Base-by-base conservation (phyloP, 2,329 filamentous ascomycete species). In the Fusarium heterosporum region DNA sequence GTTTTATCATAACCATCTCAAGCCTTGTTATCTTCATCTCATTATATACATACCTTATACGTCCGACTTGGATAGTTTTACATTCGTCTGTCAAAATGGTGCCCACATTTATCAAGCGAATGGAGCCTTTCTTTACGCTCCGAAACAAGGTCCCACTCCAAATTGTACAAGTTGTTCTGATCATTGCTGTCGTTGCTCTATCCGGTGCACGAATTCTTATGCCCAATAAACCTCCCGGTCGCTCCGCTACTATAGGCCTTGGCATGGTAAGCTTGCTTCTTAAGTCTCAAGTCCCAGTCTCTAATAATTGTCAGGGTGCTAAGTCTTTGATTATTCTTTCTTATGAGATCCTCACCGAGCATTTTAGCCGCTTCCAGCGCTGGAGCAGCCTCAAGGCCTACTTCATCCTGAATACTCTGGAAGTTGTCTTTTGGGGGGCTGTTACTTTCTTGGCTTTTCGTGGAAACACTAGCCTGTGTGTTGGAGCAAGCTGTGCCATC, bases 241-340 rank as follows among this genome's bases (percentile, higher is more conserved):
- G 65, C 14, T 61, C 60, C 29, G 48, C 60, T 29, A 63, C 68
- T 2, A 70, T 71, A 45, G 62, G 61, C 11, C 55, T 69, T 13
- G 66, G 57, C 45, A 69, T 69, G 66, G 66, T 69, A 38, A 41
- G 50, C 36, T 12, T 22, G 26, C 25, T 36, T 74, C 28, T 3
- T 4, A 2, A 4, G 6, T 4, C 12, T 2, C 6, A 14, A 22
- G 8, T 11, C 3, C 8, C 13, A 9, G n/a, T 41, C 5, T 55
- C 52, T 55, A 14, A 55, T 17, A 2, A 12, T 1, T 22, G 1
- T 2, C n/a, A 55, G 52, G 52, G 52, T 16, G 36, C 52, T 8
- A 55, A 55, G 29, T 55, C 46, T 3, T 34, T 55, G 2, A 41
- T 55, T 8, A 55, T 55, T 25, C 34, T 55, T 12, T 13, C 52